Conservation (phyloP, 768 basidiomycete species). For the Leccinellum albellum region DNA sequence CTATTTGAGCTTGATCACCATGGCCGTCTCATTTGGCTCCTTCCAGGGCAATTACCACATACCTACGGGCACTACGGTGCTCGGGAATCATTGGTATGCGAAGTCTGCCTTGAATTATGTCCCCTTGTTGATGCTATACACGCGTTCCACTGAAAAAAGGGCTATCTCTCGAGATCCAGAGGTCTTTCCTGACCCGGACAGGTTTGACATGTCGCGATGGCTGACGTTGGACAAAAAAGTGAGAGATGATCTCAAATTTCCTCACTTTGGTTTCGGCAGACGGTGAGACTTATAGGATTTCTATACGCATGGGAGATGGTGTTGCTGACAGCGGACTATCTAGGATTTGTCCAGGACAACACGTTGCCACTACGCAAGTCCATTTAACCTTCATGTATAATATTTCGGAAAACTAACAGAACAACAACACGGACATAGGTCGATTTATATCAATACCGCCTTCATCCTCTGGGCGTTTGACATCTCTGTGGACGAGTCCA, state of each 20-base stretch:
- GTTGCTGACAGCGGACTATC: neutral
- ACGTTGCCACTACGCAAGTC: slow-evolving; percentile 43
- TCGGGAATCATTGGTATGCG: slow-evolving; percentile 14
- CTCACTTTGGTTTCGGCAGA: slow-evolving; percentile 50
- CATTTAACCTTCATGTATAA: too few relatives aligned
- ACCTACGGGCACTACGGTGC: slow-evolving; percentile 15
- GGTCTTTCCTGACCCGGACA: slow-evolving; percentile 33
- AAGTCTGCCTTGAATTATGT: too few relatives aligned
- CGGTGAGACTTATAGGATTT: slow-evolving; percentile 6
- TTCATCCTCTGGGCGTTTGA: slow-evolving; percentile 60
- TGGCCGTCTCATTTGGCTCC: neutral
- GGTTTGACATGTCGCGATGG: slow-evolving; percentile 35
- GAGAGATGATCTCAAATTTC: slow-evolving; percentile 46
- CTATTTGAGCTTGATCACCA: neutral
- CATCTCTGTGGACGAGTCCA: slow-evolving; percentile 40
- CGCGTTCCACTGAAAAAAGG: slow-evolving; percentile 11
- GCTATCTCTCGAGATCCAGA: slow-evolving; percentile 36
- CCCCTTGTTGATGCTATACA: too few relatives aligned
- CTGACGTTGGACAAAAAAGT: slow-evolving; percentile 20
- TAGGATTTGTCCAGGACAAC: slow-evolving; percentile 58
- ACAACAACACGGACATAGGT: slow-evolving; percentile 8
- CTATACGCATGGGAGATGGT: neutral
- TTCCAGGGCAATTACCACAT: slow-evolving; percentile 14
- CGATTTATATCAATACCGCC: slow-evolving; percentile 26
- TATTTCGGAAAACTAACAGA: neutral